phyloP scores from a whole-genome alignment of 192 early-diverging fungal species.

The Spizellomyces punctatus region DNA sequence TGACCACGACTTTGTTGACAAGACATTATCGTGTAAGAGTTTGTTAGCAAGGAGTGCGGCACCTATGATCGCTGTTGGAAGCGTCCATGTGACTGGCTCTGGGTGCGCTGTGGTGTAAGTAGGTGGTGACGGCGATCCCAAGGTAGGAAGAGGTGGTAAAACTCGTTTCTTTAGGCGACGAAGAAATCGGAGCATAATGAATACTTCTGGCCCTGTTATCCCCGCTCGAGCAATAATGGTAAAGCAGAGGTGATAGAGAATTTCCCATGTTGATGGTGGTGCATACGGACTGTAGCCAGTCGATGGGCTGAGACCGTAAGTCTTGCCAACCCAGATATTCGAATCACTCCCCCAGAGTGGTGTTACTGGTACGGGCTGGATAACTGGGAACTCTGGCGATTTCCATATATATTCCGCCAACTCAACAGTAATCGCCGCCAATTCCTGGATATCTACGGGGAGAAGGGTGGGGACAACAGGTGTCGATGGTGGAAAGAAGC shows the following conservation, averaged over 20 bases:
- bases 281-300: neutral
- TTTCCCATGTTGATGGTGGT: neutral
- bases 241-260: neutral
- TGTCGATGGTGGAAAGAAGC: too few relatives aligned
- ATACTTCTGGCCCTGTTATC: neutral
- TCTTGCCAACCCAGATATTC: too few relatives aligned
- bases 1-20: neutral
- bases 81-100: neutral
- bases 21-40: slow-evolving; percentile 1
- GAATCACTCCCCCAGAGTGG: too few relatives aligned
- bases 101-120: neutral
- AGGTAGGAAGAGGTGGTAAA: neutral
- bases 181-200: slow-evolving; percentile 1
- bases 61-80: neutral
- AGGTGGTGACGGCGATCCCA: neutral
- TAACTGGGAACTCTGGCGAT: neutral
- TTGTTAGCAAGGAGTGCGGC: neutral
- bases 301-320: neutral
- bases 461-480: neutral
- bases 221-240: neutral
- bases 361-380: neutral
- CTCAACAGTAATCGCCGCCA: neutral
- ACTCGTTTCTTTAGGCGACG: neutral
- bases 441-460: neutral
- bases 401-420: neutral